Conservation (phyloP, 208 protist species). For the Crithidia sp. region DNA sequence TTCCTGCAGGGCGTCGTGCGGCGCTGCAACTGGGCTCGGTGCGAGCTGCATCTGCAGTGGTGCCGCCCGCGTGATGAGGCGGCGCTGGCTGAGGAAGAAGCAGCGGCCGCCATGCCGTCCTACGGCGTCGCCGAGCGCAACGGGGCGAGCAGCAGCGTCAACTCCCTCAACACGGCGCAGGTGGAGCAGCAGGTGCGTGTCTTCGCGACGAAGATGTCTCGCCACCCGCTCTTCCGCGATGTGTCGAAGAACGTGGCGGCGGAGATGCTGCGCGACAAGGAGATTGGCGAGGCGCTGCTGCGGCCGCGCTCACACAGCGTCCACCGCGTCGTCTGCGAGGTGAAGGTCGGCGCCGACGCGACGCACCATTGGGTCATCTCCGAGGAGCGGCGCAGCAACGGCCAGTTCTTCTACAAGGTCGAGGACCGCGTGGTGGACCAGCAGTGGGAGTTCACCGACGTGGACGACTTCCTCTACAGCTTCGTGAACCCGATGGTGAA, state of each 20-base stretch:
- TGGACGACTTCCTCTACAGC: slow-evolving; percentile 78
- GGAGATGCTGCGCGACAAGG: slow-evolving; percentile 74
- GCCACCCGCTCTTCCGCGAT: slow-evolving; percentile 80
- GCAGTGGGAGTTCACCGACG: slow-evolving; percentile 65
- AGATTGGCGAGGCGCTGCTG: slow-evolving; percentile 83
- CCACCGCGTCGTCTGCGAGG: slow-evolving; percentile 65
- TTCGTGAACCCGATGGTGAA: slow-evolving; percentile 71
- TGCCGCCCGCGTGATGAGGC: slow-evolving; percentile 54
- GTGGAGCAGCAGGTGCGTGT: slow-evolving; percentile 58
- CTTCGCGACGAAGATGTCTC: slow-evolving; percentile 83
- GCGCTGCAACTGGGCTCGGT: slow-evolving; percentile 67
- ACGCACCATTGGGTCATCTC: slow-evolving; percentile 78
- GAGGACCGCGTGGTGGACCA: slow-evolving; percentile 54
- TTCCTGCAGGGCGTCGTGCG: slow-evolving; percentile 76
- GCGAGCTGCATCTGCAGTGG: slow-evolving; percentile 80
- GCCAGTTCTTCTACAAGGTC: slow-evolving; percentile 73
- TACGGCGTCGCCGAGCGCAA: slow-evolving; percentile 38
- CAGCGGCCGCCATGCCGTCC: slow-evolving; percentile 26
- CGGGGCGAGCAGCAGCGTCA: slow-evolving; percentile 65
- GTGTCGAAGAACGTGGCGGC: slow-evolving; percentile 45
- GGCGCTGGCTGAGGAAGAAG: slow-evolving; percentile 17
- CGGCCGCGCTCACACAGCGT: slow-evolving; percentile 46
- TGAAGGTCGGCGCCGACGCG: slow-evolving; percentile 70
- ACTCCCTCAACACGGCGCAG: slow-evolving; percentile 61
- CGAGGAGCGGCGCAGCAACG: slow-evolving; percentile 69